Percentiles rank a stretch among this genome's conserved stretches.
phyloP scores from a whole-genome alignment of 345 rosid genomes.

The Populus simonii region DNA sequence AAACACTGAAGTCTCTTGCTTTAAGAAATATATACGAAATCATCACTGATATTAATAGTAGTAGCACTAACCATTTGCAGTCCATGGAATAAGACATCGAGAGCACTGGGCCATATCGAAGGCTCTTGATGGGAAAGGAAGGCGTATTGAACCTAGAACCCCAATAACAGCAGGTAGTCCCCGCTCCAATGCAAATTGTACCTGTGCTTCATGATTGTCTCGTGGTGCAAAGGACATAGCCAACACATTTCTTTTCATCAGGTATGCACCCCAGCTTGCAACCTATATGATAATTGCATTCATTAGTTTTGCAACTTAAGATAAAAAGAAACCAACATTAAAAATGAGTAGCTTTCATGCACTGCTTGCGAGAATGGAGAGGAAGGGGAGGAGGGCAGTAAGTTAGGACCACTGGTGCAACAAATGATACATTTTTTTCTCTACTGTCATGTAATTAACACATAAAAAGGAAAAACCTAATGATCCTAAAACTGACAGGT shows the following conservation, averaged over 20 bases:
- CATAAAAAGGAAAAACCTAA: not conserved
- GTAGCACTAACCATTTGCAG: constrained; percentile 57
- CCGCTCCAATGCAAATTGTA: constrained; percentile 98
- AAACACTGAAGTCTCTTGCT: not conserved
- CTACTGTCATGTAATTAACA: not conserved
- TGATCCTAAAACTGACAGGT: not conserved
- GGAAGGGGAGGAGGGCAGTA: not conserved
- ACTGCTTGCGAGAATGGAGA: not conserved
- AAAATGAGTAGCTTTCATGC: not conserved
- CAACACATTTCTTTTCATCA: constrained; percentile 78
- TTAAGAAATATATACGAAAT: not conserved
- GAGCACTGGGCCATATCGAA: constrained; percentile 99
- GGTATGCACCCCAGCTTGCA: constrained; percentile 98
- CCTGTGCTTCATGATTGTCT: constrained; percentile 97
- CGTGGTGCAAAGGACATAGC: constrained; percentile 95
- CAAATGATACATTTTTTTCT: not conserved
- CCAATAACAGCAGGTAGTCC: constrained; percentile 92
- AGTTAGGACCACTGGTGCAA: not conserved
- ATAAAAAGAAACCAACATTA: not conserved
- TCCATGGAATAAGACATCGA: constrained; percentile 92
- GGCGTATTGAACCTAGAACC: constrained; percentile 81
- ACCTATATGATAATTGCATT: constrained; percentile 44
- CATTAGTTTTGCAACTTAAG: constrained; percentile 12
- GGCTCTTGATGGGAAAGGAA: constrained; percentile 91
- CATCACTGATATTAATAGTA: not conserved